Evolutionary conservation across 192 early-diverging fungal species (phyloP), one percentile per base, ranked within the genome.

Genomic region (Rhizophlyctis rosea): DNA sequence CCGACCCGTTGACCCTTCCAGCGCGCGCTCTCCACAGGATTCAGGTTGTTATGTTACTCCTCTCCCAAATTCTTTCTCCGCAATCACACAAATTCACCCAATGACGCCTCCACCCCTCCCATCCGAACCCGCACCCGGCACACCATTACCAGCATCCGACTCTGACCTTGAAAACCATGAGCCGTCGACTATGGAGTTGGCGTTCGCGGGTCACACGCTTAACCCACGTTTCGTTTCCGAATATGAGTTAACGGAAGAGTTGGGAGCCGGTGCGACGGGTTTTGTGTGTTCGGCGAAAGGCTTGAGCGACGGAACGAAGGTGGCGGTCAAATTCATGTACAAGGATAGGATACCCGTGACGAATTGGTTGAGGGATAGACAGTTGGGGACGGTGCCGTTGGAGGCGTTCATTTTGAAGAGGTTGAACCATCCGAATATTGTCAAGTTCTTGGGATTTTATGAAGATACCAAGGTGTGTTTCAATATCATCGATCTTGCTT

Each of bases 261-360:
- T 92, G n/a, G 90, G 90, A 18, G 70, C 79, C 61, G 89, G 89
- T 27, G 86, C 88, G 21, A 90, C 88, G 59, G 88, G 87, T 4
- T 69, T 86, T 51, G 90, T 92, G 31, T 79, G 82, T 52, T 67
- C 82, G 11, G 87, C 78, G 27, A 64, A 65, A 13, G 69, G 79
- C 33, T 81, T 75, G 36, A 57, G 57, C 14, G 84, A 88, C 63
- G 64, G 61, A 9, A 59, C 68, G 47, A 54, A 72, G 54, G 83
- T 87, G 1, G 83, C 83, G 13, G 65, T 85, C 64, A 85, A 85
- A 58, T 79, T 84, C 53, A 81, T 83, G 50, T 61, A 44, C 39
- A 71, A 73, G 58, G 65, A 66, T 53, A 34, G 65, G 31, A 72
- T 76, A 25, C 69, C 73, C 30, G 57, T 36, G 2, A 56, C 55